Evolutionary conservation across 1,139 yeast species (phyloP).

Genomic region (Taphrina sp.): DNA sequence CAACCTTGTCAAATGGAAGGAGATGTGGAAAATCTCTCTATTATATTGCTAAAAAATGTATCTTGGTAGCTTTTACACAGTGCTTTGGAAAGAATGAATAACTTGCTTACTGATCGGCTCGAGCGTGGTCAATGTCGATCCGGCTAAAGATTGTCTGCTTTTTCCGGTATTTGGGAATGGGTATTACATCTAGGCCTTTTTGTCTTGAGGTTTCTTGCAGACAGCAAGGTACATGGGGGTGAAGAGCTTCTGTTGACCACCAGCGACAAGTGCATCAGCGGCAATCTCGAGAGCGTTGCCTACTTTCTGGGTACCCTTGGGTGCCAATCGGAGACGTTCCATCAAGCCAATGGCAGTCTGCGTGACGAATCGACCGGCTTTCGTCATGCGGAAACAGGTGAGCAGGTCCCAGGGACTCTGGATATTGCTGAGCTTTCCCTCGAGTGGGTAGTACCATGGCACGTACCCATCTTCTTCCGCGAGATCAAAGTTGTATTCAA

Average conservation of each 20-base stretch:
- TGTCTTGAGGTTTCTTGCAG: slow-evolving; percentile 38
- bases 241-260: slow-evolving; percentile 82
- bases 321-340: slow-evolving; percentile 85
- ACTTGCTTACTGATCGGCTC: no score
- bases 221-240: slow-evolving; percentile 49
- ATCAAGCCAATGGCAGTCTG: slow-evolving; percentile 73
- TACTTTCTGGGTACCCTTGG: slow-evolving; percentile 88
- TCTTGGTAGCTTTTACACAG: no score
- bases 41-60: no score
- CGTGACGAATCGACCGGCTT: slow-evolving; percentile 79
- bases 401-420: slow-evolving; percentile 75
- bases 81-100: no score
- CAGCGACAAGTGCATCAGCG: slow-evolving; percentile 89
- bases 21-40: no score
- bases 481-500: slow-evolving; percentile 71
- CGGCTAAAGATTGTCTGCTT: no score
- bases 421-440: slow-evolving; percentile 88
- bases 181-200: slow-evolving; percentile 2
- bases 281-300: slow-evolving; percentile 94
- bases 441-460: slow-evolving; percentile 97
- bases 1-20: no score
- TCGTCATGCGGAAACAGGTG: slow-evolving; percentile 87
- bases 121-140: no score
- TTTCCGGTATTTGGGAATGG: no score
- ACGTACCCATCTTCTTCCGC: slow-evolving; percentile 79